Percentiles rank a stretch among this genome's conserved stretches.
Conservation (phyloP, 148 eudicot genomes). For the Rhododendron mucronatum region DNA sequence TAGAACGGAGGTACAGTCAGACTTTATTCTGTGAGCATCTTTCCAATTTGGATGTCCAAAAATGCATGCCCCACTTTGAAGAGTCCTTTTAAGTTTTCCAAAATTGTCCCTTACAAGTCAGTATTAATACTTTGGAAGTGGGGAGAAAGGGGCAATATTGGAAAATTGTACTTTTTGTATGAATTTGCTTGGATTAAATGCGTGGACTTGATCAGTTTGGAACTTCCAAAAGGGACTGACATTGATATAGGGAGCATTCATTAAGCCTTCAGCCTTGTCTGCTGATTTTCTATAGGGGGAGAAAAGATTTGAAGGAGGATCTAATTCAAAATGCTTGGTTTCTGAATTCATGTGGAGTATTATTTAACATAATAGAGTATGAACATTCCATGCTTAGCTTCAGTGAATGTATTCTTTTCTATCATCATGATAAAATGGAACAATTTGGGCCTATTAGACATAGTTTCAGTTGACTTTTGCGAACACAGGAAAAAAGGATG, state of each 20-base stretch:
- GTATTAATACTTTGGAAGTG: neutral
- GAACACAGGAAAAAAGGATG: neutral
- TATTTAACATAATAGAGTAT: neutral
- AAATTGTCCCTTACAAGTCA: neutral
- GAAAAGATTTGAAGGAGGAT: neutral
- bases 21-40: neutral
- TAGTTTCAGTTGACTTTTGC: neutral
- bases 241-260: neutral
- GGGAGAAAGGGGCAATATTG: neutral
- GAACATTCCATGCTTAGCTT: neutral
- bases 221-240: neutral
- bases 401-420: neutral
- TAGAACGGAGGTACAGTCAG: slow-evolving; percentile 72
- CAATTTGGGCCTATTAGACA: neutral
- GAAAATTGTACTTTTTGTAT: neutral
- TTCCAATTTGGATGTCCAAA: neutral
- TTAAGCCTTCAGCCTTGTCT: neutral
- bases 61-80: neutral
- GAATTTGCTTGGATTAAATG: neutral
- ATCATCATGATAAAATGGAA: neutral
- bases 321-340: neutral
- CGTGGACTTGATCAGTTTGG: neutral
- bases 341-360: neutral
- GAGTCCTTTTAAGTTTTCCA: neutral
- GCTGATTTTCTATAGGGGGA: neutral